These are phyloP conservation scores for Chrysopogon serrulatus DNA, from an alignment of 176 grass and related monocot species.

Conservation along the genomic window DNA sequence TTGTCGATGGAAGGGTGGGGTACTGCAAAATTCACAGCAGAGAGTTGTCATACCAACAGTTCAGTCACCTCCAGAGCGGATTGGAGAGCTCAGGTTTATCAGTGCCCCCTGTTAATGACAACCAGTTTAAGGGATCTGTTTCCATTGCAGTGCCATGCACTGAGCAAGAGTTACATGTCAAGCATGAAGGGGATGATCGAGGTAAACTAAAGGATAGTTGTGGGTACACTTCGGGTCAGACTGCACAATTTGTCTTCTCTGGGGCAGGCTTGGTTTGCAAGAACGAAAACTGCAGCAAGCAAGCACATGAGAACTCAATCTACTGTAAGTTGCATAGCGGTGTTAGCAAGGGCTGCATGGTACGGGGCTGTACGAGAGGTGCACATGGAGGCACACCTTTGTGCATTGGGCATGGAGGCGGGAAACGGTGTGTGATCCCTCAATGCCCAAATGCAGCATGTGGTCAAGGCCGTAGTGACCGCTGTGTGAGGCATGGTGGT, in stretches of 20 bases:
- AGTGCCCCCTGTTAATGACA: constrained; percentile 14
- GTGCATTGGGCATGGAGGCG: constrained; percentile 53
- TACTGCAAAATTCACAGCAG: constrained; percentile 31
- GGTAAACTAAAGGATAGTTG: constrained; percentile 32
- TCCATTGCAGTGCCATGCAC: constrained; percentile 11
- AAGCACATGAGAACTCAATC: constrained; percentile 18
- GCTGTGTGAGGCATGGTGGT: constrained; percentile 47
- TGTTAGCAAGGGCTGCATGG: constrained; percentile 33
- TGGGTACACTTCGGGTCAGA: not conserved
- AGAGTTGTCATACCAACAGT: constrained; percentile 8
- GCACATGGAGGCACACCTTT: constrained; percentile 51
- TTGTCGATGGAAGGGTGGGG: constrained; percentile 3
- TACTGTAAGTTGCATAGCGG: constrained; percentile 44
- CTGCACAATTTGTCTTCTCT: not conserved
- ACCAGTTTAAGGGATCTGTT: constrained; percentile 4
- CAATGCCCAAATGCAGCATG: constrained; percentile 52
- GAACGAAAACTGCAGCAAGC: constrained; percentile 34
- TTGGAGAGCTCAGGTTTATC: constrained; percentile 19
- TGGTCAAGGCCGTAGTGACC: constrained; percentile 33
- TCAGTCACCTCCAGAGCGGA: constrained; percentile 11
- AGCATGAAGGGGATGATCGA: constrained; percentile 30
- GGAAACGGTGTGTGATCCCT: constrained; percentile 38
- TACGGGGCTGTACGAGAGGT: constrained; percentile 31
- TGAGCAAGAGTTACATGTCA: constrained; percentile 24
- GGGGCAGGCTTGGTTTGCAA: constrained; percentile 24